These are phyloP conservation scores for Jatropha multifida DNA, from an alignment of 441 rosid genomes.

Conservation along the genomic window DNA sequence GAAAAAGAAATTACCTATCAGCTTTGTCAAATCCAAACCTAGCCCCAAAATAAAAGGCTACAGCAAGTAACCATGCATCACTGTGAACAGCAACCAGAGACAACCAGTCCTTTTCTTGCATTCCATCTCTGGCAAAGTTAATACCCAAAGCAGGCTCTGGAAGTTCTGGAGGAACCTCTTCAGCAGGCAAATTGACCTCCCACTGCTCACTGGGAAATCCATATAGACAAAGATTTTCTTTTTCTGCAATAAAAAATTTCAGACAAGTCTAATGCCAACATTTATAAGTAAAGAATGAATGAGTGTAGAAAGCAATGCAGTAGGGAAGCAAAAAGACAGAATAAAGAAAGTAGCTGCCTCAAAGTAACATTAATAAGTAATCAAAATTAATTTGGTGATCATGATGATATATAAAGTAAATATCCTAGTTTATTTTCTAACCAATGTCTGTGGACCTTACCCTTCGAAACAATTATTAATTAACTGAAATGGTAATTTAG, in stretches of 20 bases:
- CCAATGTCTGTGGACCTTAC: neutral
- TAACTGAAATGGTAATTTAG: neutral
- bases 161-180: slow-evolving; percentile 67
- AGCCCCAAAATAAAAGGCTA: slow-evolving; percentile 70
- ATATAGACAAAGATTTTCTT: slow-evolving; percentile 63
- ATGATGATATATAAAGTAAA: neutral
- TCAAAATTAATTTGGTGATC: neutral
- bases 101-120: slow-evolving; percentile 76
- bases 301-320: neutral
- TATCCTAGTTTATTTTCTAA: neutral
- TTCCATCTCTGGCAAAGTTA: slow-evolving; percentile 77
- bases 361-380: neutral
- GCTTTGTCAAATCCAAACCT: slow-evolving; percentile 57
- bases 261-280: neutral
- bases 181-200: slow-evolving; percentile 88
- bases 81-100: slow-evolving; percentile 63
- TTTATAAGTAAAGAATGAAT: neutral
- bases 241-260: slow-evolving; percentile 36
- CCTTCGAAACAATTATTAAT: neutral
- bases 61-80: slow-evolving; percentile 75
- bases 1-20: slow-evolving; percentile 39
- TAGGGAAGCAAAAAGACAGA: neutral
- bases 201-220: slow-evolving; percentile 72
- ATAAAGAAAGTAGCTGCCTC: neutral
- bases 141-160: slow-evolving; percentile 79